Base-by-base conservation (phyloP, 371 early-diverging fungal genomes). In the Mucor velutinosus region DNA sequence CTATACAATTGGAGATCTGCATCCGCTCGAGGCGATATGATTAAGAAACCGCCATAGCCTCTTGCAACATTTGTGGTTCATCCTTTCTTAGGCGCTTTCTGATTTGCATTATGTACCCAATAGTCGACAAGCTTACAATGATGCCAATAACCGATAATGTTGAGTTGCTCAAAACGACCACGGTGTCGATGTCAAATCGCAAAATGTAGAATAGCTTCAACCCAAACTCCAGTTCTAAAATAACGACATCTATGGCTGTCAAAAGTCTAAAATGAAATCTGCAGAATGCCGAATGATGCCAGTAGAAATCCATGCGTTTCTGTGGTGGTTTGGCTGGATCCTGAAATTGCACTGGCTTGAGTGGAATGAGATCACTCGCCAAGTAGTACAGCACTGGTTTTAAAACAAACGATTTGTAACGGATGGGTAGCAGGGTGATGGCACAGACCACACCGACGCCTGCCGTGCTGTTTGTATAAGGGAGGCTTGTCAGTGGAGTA, bases 341-440 rank as follows among this genome's bases (percentile, higher is more conserved):
- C 1, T 43, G 23, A 25, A 75, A 66, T 8, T 60, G 25, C 19
- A 80, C 64, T 10, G 76, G 78, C 25, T 66, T 62, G n/a, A 76
- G 33, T 23, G 78, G 73, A 11, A 76, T 72, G 14, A 81, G 35
- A 57, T 81, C 78, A 14, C 65, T 72, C 3, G 73, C 78, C 49
- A 81, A 49, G 32, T 81, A 81, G n/a, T 75, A 81, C 30, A 78
- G 33, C 11, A 81, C 67, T 0, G 81, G 81, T 65, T 78, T 78
- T n/a, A 81, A 64, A 60, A 64, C 69, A 66, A 81, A 78, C 49
- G 65, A 56, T 41, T 74, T 71, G 19, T 73, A 73, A 11, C 73
- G 67, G 7, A 80, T 53, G 0, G 81, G 81, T 41, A 81, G 55
- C 11, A 81, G 61, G 15, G 81, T 77, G 14, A 81, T 49, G 7